Evolutionary conservation across 75 land plant genomes (phyloP), one percentile per base, ranked within the genome.

Genomic region (Pseudotsuga menziesii): DNA sequence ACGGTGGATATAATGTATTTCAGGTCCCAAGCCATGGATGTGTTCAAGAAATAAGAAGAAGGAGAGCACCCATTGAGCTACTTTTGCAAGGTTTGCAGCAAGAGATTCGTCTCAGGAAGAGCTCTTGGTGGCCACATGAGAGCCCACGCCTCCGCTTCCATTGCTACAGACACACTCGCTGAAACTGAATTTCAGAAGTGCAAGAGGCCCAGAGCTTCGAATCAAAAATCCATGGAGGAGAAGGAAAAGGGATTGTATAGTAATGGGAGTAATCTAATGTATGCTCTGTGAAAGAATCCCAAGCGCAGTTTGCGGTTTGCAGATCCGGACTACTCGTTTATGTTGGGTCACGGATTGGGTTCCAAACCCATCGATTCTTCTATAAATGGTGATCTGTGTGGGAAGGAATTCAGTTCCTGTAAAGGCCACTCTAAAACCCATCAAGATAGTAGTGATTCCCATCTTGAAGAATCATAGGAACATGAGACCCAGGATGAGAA

Each of bases 111-210:
- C 0, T 93, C 89, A 54, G 93, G 89, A 8, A 80, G 91, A 64
- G 91, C 91, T 0, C 75, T 90, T 9, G 93, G 95, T 2, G 91
- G 95, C 12, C 91, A 90, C 69, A 90, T 90, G 93, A 81, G 93
- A 69, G 91, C 91, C 3, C 92, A 92, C 63, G 95, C 88, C 29
- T 83, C 84, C 23, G 85, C 72, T 14, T 61, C 35, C 59, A 56
- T 52, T 17, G 75, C 54, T 9, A 12, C 54, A 48, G 54, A 48
- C 54, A 9, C 54, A 48, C 54, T 48, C 54, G 9, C 9, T 48
- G 54, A 48, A 11, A 48, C 61, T 8, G 85, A 79, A 32, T 76
- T 78, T 2, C 14, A 23, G n/a, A 36, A 69, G 72, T n/a, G n/a
- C 23, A 69, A 39, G 48, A 69, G 48, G 52, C 54, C 12, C 54